Conservation (phyloP, 495 filamentous ascomycete genomes). For the Margaritispora aquatica region DNA sequence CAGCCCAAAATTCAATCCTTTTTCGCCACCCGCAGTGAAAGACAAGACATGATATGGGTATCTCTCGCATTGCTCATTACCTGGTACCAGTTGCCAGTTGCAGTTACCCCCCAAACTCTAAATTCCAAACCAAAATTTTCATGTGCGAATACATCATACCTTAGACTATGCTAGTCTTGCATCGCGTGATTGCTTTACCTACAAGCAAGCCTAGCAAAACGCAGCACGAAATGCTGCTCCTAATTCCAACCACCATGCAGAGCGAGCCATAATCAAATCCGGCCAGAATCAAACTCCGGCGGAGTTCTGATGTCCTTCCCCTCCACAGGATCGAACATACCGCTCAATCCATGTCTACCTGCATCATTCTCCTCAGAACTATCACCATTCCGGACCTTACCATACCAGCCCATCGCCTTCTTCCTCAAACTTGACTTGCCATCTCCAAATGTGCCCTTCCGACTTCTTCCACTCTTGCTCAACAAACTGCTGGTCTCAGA, state of each 20-base stretch:
- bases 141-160: too few species aligned
- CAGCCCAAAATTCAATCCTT: background rate
- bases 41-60: background rate
- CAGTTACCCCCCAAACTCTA: background rate
- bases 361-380: background rate
- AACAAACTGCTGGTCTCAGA: background rate
- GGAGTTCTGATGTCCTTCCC: background rate
- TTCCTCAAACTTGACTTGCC: background rate
- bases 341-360: background rate
- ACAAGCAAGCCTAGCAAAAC: too few species aligned
- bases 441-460: background rate
- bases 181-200: too few species aligned
- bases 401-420: background rate
- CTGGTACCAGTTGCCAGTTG: too few species aligned
- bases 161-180: too few species aligned
- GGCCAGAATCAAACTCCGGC: background rate
- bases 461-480: background rate
- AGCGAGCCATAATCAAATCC: too few species aligned
- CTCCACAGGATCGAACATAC: background rate
- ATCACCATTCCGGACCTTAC: background rate
- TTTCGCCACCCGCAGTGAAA: background rate
- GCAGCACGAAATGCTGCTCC: background rate
- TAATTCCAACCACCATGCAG: too few species aligned
- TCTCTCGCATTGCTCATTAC: too few species aligned
- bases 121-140: background rate